phyloP scores from a whole-genome alignment of 257 asterid genomes.

The Solanum etuberosum region DNA sequence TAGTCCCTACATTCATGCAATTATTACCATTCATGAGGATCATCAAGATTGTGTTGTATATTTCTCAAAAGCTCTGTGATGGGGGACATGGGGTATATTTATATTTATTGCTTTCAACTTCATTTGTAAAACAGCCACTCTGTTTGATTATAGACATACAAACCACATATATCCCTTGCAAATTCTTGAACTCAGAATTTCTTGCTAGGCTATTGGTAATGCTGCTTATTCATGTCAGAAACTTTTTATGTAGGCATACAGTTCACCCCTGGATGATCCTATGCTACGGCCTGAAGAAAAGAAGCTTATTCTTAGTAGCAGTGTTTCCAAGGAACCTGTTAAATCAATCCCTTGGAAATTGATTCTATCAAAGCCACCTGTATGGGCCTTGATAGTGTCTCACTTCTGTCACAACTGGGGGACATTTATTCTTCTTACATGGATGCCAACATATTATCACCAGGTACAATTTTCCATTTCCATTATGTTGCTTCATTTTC shows the following conservation, averaged over 20 bases:
- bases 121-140: not conserved
- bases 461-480: slow-evolving; percentile 34
- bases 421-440: slow-evolving; percentile 84
- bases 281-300: slow-evolving; percentile 51
- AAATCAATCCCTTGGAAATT: slow-evolving; percentile 78
- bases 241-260: slow-evolving; percentile 52
- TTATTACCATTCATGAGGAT: not conserved
- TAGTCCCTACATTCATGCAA: not conserved
- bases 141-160: not conserved
- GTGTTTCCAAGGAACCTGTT: slow-evolving; percentile 60
- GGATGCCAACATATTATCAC: slow-evolving; percentile 97
- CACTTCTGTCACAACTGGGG: slow-evolving; percentile 97
- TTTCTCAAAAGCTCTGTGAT: not conserved
- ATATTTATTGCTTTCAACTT: not conserved
- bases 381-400: slow-evolving; percentile 76
- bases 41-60: not conserved
- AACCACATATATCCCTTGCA: not conserved
- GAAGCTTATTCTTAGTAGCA: slow-evolving; percentile 53
- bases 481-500: not conserved
- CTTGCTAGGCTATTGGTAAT: not conserved
- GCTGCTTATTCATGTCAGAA: slow-evolving; percentile 1
- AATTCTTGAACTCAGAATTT: not conserved
- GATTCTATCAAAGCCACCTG: slow-evolving; percentile 75
- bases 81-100: not conserved
- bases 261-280: slow-evolving; percentile 82